phyloP scores from a whole-genome alignment of 2,329 filamentous ascomycete genomes.

The Arthrobotrys pseudoclavata region DNA sequence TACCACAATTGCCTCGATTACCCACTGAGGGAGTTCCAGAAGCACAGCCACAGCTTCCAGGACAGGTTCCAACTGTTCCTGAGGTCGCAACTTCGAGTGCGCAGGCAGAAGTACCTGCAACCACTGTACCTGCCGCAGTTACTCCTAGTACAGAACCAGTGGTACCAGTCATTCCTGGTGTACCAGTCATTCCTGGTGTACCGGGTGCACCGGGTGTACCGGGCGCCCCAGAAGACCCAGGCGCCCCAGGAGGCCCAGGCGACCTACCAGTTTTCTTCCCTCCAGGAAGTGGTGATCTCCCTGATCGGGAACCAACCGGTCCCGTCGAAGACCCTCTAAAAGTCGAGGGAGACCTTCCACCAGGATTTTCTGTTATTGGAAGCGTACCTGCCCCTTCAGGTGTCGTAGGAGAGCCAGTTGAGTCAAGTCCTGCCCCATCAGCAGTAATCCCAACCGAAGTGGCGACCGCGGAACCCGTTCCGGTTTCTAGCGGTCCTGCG shows the following conservation, averaged over 20 bases:
- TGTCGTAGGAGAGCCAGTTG: not conserved
- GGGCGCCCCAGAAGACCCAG: not conserved
- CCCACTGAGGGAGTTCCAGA: not conserved
- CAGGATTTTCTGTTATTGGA: constrained; percentile 40
- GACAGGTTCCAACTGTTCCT: not conserved
- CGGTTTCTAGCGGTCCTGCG: not conserved
- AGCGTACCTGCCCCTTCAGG: constrained; percentile 9
- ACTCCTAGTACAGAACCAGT: not conserved
- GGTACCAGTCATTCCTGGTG: not conserved
- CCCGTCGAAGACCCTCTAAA: constrained; percentile 23
- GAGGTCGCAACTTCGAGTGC: not conserved
- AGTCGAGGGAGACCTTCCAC: constrained; percentile 38
- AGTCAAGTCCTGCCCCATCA: constrained; percentile 1
- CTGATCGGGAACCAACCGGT: not conserved
- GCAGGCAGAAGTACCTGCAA: not conserved
- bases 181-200: not conserved
- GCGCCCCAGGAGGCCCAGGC: not conserved
- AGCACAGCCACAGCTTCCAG: not conserved
- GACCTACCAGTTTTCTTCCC: not conserved
- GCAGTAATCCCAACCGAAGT: constrained; percentile 1
- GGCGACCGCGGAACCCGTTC: not conserved
- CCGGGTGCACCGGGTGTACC: not conserved
- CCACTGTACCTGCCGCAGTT: not conserved
- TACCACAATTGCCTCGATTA: constrained; percentile 3
- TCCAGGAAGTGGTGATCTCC: constrained; percentile 14